These are phyloP conservation scores for Ensete ventricosum DNA, from an alignment of 176 grass and related monocot species.

Conservation along the genomic window DNA sequence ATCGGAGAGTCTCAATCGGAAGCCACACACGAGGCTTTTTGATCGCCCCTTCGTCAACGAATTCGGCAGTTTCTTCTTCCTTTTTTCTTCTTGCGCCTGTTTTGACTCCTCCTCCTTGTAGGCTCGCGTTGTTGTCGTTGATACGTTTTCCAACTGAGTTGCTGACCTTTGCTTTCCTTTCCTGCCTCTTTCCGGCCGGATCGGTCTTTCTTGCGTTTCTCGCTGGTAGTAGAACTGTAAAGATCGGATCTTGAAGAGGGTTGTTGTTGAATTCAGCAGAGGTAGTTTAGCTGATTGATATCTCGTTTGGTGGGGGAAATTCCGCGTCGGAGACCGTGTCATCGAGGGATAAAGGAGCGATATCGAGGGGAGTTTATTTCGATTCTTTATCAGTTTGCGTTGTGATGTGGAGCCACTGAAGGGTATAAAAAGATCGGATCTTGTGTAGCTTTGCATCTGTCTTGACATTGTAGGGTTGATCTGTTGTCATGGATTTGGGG, in stretches of 20 bases:
- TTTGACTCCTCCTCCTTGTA: neutral
- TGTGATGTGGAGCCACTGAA: too few species aligned
- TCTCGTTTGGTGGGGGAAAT: neutral
- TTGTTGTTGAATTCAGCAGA: too few species aligned
- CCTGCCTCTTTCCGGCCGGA: too few species aligned
- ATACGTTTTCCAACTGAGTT: neutral
- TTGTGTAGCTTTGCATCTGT: neutral
- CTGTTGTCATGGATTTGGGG: neutral
- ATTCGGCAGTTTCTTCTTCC: neutral
- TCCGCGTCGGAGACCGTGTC: neutral
- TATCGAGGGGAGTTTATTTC: neutral
- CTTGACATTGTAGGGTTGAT: neutral
- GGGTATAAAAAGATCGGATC: neutral
- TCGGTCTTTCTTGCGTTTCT: neutral
- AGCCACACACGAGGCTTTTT: too few species aligned
- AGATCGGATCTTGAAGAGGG: neutral
- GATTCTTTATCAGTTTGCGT: neutral
- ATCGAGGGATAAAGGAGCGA: neutral
- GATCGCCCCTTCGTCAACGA: conserved; percentile 9
- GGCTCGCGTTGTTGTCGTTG: neutral
- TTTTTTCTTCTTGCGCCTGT: neutral
- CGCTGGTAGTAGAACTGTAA: neutral
- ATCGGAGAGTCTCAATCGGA: neutral
- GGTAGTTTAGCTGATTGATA: neutral
- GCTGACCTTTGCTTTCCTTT: neutral